Evolutionary conservation across 2,329 filamentous ascomycete genomes (phyloP).

Genomic region (Plenodomus biglobosus): DNA sequence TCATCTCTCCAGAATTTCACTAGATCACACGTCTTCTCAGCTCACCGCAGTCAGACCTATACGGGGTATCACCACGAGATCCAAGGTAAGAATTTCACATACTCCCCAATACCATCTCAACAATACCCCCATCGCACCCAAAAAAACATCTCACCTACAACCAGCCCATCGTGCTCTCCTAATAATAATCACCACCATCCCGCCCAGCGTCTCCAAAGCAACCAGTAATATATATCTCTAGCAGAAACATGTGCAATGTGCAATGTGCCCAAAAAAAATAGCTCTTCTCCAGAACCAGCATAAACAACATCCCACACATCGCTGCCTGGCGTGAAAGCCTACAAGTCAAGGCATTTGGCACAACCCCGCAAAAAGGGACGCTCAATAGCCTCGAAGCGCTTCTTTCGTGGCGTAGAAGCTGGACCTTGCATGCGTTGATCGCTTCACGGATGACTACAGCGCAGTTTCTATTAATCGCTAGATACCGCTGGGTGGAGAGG

Average conservation of each 20-base stretch:
- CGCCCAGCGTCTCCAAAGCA: conserved; percentile 36
- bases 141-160: conserved; percentile 40
- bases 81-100: neutral
- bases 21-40: neutral
- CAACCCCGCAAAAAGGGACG: conserved; percentile 44
- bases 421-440: conserved; percentile 45
- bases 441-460: conserved; percentile 47
- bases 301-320: conserved; percentile 42
- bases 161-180: conserved; percentile 45
- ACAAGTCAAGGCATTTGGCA: conserved; percentile 44
- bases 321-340: conserved; percentile 44
- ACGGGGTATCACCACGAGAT: neutral
- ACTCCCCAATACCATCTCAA: conserved; percentile 2
- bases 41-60: neutral
- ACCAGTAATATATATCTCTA: conserved; percentile 33
- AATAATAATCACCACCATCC: conserved; percentile 38
- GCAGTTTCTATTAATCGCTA: conserved; percentile 45
- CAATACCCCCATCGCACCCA: conserved; percentile 12
- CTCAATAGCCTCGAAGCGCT: conserved; percentile 45
- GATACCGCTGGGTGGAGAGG: conserved; percentile 45
- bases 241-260: conserved; percentile 30
- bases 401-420: conserved; percentile 34
- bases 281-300: conserved; percentile 12
- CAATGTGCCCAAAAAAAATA: too few relatives aligned
- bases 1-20: neutral